phyloP scores from a whole-genome alignment of 257 asterid genomes.

The Scutellaria minor region DNA sequence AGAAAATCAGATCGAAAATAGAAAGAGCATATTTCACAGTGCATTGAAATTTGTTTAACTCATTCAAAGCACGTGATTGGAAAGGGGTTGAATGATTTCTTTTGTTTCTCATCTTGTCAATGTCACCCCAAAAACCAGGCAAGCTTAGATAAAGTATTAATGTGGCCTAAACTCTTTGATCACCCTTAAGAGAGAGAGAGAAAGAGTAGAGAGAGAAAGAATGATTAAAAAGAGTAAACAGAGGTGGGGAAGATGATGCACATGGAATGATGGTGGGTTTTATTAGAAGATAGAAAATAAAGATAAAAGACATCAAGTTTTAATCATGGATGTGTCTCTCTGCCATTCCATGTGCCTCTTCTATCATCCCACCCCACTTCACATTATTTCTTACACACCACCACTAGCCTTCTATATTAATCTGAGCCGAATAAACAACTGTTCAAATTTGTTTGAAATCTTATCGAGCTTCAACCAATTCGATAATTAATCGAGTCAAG shows the following conservation, averaged over 20 bases:
- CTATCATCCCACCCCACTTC: constrained; percentile 49
- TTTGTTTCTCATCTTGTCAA: constrained; percentile 33
- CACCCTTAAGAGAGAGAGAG: constrained; percentile 18
- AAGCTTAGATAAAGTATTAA: constrained; percentile 49
- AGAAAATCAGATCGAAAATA: too few relatives aligned
- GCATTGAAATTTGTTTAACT: too few relatives aligned
- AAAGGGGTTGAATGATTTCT: constrained; percentile 41
- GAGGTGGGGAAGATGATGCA: constrained; percentile 75
- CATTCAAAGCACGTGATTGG: constrained; percentile 53
- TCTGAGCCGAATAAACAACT: too few relatives aligned
- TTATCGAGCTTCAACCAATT: too few relatives aligned
- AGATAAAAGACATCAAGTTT: constrained; percentile 59
- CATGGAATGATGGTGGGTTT: constrained; percentile 75
- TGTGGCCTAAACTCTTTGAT: constrained; percentile 40
- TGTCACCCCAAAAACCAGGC: constrained; percentile 61
- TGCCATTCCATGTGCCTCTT: constrained; percentile 93
- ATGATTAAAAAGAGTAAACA: constrained; percentile 37
- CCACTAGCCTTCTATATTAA: too few relatives aligned
- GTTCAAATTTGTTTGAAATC: too few relatives aligned
- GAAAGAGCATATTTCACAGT: too few relatives aligned
- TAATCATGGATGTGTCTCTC: constrained; percentile 67
- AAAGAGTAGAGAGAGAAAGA: constrained; percentile 38
- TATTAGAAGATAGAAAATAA: constrained; percentile 40
- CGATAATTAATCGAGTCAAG: too few relatives aligned
- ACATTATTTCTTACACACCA: too few relatives aligned